Evolutionary conservation across 345 rosid species (phyloP).

Genomic region (Orychophragmus violaceus): DNA sequence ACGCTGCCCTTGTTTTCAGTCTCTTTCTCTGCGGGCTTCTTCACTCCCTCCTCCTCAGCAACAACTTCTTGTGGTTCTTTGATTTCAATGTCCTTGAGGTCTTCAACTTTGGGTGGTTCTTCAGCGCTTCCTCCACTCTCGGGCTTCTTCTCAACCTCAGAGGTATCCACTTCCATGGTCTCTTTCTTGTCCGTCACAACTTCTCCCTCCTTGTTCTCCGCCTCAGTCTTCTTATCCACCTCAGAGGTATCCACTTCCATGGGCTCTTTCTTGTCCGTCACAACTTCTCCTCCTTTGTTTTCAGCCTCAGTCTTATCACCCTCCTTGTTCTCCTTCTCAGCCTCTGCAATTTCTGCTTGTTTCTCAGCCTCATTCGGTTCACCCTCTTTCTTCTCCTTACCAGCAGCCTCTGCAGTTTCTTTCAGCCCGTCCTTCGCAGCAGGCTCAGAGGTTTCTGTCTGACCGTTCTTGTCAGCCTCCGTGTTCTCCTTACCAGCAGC

Average conservation of each 20-base stretch:
- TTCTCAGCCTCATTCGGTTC: neutral
- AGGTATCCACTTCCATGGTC: neutral
- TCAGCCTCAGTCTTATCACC: conserved; percentile 7
- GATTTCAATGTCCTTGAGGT: conserved; percentile 6
- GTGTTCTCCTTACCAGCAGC: conserved; percentile 11
- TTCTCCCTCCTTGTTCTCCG: conserved; percentile 18
- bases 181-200: neutral
- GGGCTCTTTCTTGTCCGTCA: neutral
- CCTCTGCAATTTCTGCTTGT: conserved; percentile 7
- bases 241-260: neutral
- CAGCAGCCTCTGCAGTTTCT: neutral
- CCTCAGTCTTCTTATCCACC: conserved; percentile 10
- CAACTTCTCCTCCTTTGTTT: conserved; percentile 14
- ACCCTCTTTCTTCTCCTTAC: neutral
- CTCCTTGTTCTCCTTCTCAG: conserved; percentile 7
- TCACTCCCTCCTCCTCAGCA: conserved; percentile 13
- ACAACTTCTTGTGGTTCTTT: conserved; percentile 9
- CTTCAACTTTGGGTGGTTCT: conserved; percentile 14
- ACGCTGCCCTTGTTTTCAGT: neutral
- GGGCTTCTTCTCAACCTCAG: conserved; percentile 11
- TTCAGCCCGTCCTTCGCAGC: neutral
- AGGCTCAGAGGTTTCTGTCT: neutral
- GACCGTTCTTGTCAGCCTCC: conserved; percentile 10
- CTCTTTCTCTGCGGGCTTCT: conserved; percentile 18
- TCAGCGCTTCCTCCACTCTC: conserved; percentile 11